These are phyloP conservation scores for Speleostelium caveatum DNA, from an alignment of 78 protist species.

Conservation along the genomic window DNA sequence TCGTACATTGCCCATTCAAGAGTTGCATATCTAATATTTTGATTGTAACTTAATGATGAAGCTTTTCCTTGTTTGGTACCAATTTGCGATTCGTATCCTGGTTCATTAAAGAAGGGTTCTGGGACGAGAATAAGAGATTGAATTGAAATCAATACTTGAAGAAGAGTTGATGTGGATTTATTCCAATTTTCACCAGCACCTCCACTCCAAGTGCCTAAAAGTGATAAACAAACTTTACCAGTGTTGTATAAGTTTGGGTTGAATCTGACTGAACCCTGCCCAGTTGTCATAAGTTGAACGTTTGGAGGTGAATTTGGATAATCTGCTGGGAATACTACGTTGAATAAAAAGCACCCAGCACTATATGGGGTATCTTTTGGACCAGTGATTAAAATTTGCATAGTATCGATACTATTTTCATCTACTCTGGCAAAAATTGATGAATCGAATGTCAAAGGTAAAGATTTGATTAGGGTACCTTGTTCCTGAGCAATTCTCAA, in stretches of 20 bases:
- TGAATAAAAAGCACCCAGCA: constrained; percentile 81
- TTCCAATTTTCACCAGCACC: constrained; percentile 87
- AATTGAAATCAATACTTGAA: constrained; percentile 88
- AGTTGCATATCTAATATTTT: constrained; percentile 59
- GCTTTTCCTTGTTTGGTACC: constrained; percentile 50
- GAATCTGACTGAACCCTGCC: constrained; percentile 88
- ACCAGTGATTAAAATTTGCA: constrained; percentile 81
- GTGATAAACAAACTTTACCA: constrained; percentile 86
- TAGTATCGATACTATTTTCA: constrained; percentile 55
- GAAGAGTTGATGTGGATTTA: constrained; percentile 80
- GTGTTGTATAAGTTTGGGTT: constrained; percentile 89
- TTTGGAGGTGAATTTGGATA: constrained; percentile 87
- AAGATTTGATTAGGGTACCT: constrained; percentile 32
- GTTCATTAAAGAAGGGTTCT: constrained; percentile 93
- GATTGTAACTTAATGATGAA: constrained; percentile 35
- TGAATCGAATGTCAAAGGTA: constrained; percentile 52
- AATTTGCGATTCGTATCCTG: constrained; percentile 88
- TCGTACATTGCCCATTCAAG: constrained; percentile 80
- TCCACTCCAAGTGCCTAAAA: constrained; percentile 92
- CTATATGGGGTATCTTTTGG: constrained; percentile 80
- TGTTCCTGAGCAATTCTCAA: constrained; percentile 81
- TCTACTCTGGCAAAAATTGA: constrained; percentile 77
- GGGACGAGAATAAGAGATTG: constrained; percentile 88
- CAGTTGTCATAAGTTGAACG: constrained; percentile 86
- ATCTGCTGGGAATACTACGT: constrained; percentile 55